These are phyloP conservation scores for Trichoderma oligosporum DNA, from an alignment of 2,329 filamentous ascomycete species.

Conservation along the genomic window DNA sequence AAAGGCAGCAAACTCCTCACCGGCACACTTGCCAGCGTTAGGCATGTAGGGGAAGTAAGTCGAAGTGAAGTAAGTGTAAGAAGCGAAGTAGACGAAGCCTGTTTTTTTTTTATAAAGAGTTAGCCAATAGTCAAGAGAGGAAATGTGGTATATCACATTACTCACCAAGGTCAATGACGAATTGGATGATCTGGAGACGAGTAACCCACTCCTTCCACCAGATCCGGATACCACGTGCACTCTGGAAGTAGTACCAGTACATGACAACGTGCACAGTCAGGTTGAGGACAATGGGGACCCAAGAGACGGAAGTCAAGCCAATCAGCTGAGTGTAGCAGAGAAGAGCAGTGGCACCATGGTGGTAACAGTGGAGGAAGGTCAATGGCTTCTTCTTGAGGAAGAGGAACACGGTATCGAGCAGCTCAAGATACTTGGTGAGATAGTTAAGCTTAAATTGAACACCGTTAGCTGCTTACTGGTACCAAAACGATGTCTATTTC, in stretches of 20 bases:
- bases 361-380: constrained; percentile 98
- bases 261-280: constrained; percentile 93
- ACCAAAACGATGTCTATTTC: not conserved
- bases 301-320: constrained; percentile 87
- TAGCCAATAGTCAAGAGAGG: constrained; percentile 13
- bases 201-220: constrained; percentile 99
- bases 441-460: constrained; percentile 74
- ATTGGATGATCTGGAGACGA: constrained; percentile 93
- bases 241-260: constrained; percentile 99
- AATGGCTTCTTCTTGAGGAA: constrained; percentile 99
- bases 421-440: constrained; percentile 94
- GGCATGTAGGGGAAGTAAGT: constrained; percentile 85
- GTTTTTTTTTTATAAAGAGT: constrained; percentile 21
- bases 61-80: constrained; percentile 97
- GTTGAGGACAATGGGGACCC: constrained; percentile 92
- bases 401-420: constrained; percentile 92
- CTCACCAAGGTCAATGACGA: constrained; percentile 92
- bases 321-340: constrained; percentile 98
- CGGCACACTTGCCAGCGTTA: constrained; percentile 80
- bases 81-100: constrained; percentile 98
- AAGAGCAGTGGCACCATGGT: constrained; percentile 93
- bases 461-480: constrained; percentile 36
- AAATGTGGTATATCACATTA: constrained; percentile 18
- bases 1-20: constrained; percentile 95
- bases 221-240: constrained; percentile 87